Base-by-base conservation (phyloP, 169 alveolate genomes). In the Eimeria maxima region DNA sequence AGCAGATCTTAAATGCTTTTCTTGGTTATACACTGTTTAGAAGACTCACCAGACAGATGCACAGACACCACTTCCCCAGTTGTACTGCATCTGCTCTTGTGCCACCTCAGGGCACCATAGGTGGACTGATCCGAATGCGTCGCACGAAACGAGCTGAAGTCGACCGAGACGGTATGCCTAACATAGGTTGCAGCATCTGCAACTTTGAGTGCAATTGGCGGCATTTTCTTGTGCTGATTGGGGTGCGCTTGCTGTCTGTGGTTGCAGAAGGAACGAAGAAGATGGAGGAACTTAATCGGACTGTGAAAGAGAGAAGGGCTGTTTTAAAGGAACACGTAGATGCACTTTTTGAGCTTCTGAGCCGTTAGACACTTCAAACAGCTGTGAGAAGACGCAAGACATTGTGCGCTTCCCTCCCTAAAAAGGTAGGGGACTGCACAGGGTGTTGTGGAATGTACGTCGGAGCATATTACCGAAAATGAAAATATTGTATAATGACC, bases 111-210 rank as follows among this genome's bases (percentile, higher is more conserved):
- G 90, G 90, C 42, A 81, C 73, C 53, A 53, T 81, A 47, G 24
- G 10, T 24, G 90, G 90, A 22, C 73, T 81, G 38, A 18, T 81
- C 50, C 90, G 90, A 47, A 81, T 81, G 74, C 90, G 90, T 47
- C 18, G 90, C 27, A 29, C 90, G 11, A 53, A n/a, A 16, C 47
- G 45, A 27, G 90, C 90, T 7, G 90, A 81, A 29, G 73, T 50
- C 14, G 90, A 81, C 53, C 71, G 90, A 13, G 90, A 81, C 73
- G 69, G 90, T 81, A 38, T 24, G 90, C 69, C 22, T 53, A 53
- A 8, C 42, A 29, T 4, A 71, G 81, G 6, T 29, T 16, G 63
- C 18, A 53, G 63, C 63, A 53, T 1, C 1, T 53, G 63, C 18
- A n/a, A 24, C 45, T 24, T 29, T 67, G 42, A 67, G 2, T 24